phyloP scores from a whole-genome alignment of 2,329 filamentous ascomycete genomes.

The Fusarium sp. region DNA sequence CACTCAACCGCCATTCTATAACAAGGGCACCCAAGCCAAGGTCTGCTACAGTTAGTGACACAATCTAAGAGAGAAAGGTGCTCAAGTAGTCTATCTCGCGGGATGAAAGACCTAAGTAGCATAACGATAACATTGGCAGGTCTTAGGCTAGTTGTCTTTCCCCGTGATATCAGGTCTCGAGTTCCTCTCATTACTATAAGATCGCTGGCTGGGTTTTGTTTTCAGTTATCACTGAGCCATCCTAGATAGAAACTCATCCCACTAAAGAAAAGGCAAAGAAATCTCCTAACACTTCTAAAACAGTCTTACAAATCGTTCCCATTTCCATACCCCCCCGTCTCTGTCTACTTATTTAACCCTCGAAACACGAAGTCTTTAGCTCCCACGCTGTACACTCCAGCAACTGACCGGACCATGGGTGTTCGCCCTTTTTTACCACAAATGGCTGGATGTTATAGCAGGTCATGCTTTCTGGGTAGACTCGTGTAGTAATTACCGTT shows the following conservation, averaged over 20 bases:
- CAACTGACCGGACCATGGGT: neutral
- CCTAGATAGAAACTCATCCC: too few relatives aligned
- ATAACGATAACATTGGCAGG: too few relatives aligned
- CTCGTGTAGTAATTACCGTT: neutral
- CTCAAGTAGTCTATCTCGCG: accelerated
- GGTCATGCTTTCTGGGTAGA: neutral
- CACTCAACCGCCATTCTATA: neutral
- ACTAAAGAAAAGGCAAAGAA: neutral
- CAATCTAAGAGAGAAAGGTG: too few relatives aligned
- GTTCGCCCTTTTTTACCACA: neutral
- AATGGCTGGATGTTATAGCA: neutral
- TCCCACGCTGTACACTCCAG: neutral
- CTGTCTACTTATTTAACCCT: neutral
- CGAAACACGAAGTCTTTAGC: accelerated
- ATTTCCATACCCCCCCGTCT: accelerated
- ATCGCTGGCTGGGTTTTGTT: accelerated
- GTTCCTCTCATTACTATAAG: accelerated
- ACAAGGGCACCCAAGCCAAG: accelerated
- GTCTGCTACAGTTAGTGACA: neutral
- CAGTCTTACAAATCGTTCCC: neutral
- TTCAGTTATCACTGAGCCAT: neutral
- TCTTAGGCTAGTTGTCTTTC: neutral
- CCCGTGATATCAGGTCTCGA: accelerated
- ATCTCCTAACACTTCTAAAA: accelerated
- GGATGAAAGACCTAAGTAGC: accelerated